Evolutionary conservation across 2,329 filamentous ascomycete genomes (phyloP), one percentile per base, ranked within the genome.

Genomic region (Coniella vitis): DNA sequence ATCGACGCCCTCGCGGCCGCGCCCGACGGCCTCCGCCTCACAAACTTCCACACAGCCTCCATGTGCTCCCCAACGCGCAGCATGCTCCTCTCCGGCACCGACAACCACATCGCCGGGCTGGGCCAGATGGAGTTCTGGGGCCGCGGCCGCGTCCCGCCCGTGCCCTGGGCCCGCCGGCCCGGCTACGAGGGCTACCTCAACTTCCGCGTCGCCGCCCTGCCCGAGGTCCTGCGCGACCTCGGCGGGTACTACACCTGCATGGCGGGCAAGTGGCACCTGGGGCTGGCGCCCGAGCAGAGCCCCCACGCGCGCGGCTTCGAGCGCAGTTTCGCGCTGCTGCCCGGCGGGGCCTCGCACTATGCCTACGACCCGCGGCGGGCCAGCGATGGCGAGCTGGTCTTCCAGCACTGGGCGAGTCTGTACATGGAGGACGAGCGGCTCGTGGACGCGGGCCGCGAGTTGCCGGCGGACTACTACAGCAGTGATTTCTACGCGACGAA

Each of bases 231-330:
- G 2, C 53, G 52, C 1, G 60, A 66, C n/a, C 56, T 5, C 5
- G 25, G 54, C 10, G 64, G 63, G 4, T 66, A 65, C n/a, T 50
- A 57, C 0, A 65, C 63, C 7, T 47, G 60, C 10, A 60, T 66
- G 53, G 55, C 57, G 5, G 62, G 63, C 0, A 64, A 64, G 51
- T 65, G 64, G 63, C 60, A 57, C 36, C 47, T 54, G 3, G 79
- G 79, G 0, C 63, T 83, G 9, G 79, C 71, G 0, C 74, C 75
- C 0, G 77, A 83, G 55, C 70, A 72, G 4, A 74, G 70, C 4
- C 80, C 80, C 0, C 68, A 72, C 37, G 70, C 69, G 12, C 69
- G 79, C 8, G 80, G 81, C 0, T 84, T 84, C 55, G 73, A 79
- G 51, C 70, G 71, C 14, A 76, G 72, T 21, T 75, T 83, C 50